Percentiles rank a stretch among this genome's conserved stretches.
These are phyloP conservation scores for Cystobasidiaceae sp. DNA, from an alignment of 1,284 basidiomycete species.

Conservation along the genomic window DNA sequence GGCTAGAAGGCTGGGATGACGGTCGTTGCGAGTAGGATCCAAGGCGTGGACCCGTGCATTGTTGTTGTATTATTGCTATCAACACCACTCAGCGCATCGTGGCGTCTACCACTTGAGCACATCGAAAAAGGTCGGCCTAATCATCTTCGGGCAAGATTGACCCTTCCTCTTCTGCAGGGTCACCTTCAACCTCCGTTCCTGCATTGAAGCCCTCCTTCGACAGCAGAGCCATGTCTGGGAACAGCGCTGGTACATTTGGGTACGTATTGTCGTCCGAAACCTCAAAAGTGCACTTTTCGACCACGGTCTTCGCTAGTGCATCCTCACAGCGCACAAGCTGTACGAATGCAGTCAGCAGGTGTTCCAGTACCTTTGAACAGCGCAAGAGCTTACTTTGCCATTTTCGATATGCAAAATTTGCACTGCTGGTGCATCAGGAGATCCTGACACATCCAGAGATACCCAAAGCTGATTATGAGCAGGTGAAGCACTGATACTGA, in stretches of 20 bases:
- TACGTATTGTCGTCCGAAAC: neutral
- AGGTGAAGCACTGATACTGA: too few species aligned
- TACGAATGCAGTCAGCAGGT: neutral
- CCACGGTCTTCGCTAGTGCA: constrained; percentile 6
- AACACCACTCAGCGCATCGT: too few species aligned
- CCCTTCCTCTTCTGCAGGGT: neutral
- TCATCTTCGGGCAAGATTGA: too few species aligned
- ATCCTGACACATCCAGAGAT: constrained; percentile 19
- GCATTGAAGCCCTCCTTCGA: constrained; percentile 29
- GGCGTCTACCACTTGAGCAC: too few species aligned
- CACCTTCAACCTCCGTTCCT: neutral
- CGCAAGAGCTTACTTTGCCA: neutral
- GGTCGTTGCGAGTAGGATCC: constrained; percentile 70
- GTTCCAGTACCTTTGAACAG: too few species aligned
- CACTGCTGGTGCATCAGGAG: neutral
- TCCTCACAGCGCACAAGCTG: neutral
- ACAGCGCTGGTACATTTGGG: constrained; percentile 32
- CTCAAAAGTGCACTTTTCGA: neutral
- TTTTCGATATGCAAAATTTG: constrained; percentile 1
- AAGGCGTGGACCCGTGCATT: neutral
- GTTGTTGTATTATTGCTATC: constrained; percentile 8
- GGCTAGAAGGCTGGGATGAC: constrained; percentile 83
- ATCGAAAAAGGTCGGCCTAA: too few species aligned
- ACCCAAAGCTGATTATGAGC: constrained; percentile 22
- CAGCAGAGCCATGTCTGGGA: constrained; percentile 36